These are phyloP conservation scores for Nematocida sp. DNA, from an alignment of 371 early-diverging fungal genomes.

Conservation along the genomic window DNA sequence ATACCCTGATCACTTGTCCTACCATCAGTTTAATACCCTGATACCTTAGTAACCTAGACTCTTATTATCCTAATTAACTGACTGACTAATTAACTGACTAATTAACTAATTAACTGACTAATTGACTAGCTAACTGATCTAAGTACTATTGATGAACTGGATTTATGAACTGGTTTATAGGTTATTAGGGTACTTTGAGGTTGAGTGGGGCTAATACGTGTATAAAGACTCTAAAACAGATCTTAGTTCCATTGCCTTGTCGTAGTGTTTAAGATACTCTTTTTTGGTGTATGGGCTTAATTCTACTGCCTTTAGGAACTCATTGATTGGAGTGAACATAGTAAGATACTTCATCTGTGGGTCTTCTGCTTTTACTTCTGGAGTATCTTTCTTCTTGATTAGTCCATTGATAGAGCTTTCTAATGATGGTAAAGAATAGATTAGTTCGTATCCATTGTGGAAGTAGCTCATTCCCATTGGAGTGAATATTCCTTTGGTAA, in stretches of 20 bases:
- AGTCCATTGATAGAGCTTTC: neutral
- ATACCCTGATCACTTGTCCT: too few relatives aligned
- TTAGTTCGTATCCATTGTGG: conserved; percentile 5
- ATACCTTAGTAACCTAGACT: too few relatives aligned
- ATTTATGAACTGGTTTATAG: too few relatives aligned
- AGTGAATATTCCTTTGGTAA: conserved; percentile 14
- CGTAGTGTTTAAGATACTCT: neutral
- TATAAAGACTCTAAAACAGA: neutral
- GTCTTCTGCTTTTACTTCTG: too few relatives aligned
- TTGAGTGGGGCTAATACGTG: neutral
- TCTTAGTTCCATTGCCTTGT: neutral
- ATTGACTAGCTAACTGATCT: too few relatives aligned
- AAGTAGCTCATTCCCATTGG: neutral
- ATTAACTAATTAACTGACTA: too few relatives aligned
- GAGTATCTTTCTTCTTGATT: conserved; percentile 1
- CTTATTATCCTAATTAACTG: too few relatives aligned
- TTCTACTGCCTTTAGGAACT: conserved; percentile 6
- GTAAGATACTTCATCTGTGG: neutral
- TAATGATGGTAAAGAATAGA: neutral
- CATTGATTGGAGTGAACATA: neutral
- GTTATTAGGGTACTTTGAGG: too few relatives aligned
- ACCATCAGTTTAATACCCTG: too few relatives aligned
- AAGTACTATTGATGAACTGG: too few relatives aligned
- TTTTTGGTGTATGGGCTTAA: conserved; percentile 8
- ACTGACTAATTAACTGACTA: too few relatives aligned